Evolutionary conservation across 2,329 filamentous ascomycete genomes (phyloP), one percentile per base, ranked within the genome.

Genomic region (Arthrobotrys megalospora): DNA sequence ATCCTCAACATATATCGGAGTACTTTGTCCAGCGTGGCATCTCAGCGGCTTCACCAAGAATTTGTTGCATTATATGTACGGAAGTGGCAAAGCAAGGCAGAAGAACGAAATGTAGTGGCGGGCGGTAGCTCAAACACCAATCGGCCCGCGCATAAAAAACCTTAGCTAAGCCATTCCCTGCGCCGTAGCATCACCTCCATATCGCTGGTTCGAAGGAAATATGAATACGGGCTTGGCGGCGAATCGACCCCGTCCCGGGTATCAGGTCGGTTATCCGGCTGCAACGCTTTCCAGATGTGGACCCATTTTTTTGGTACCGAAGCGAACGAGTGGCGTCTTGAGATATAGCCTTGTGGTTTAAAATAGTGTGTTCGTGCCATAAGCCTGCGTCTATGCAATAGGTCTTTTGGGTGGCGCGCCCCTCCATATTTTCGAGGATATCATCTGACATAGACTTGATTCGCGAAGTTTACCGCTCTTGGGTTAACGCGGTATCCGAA

Each of bases 11-110:
- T 52, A 36, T 55, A 16, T 34, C n/a, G n/a, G 11, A 24, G 4
- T 36, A 28, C 52, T 34, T 55, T 55, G 52, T 55, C 41, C 41
- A 55, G 10, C 52, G 52, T 55, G 28, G 52, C 52, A 55, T 55
- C 24, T 28, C 19, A 24, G 52, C 52, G 52, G 28, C 48, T 52
- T 52, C 48, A 11, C 19, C 52, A 55, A 36, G 52, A 52, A 52
- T 55, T 55, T 36, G 8, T 55, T 55, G 52, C 24, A 55, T 55
- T n/a, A n/a, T n/a, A n/a, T n/a, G n/a, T n/a, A n/a, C n/a, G n/a
- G 7, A 8, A 55, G 52, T 6, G 52, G 52, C 52, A 55, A 55
- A 32, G 52, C 52, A 55, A 55, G 52, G 52, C 52, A 34, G 52
- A 36, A 36, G 48, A 55, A 55, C 21, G 21, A 55, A 55, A 24